Evolutionary conservation across 2,329 filamentous ascomycete genomes (phyloP), one percentile per base, ranked within the genome.

Genomic region (Fusarium chuoi): DNA sequence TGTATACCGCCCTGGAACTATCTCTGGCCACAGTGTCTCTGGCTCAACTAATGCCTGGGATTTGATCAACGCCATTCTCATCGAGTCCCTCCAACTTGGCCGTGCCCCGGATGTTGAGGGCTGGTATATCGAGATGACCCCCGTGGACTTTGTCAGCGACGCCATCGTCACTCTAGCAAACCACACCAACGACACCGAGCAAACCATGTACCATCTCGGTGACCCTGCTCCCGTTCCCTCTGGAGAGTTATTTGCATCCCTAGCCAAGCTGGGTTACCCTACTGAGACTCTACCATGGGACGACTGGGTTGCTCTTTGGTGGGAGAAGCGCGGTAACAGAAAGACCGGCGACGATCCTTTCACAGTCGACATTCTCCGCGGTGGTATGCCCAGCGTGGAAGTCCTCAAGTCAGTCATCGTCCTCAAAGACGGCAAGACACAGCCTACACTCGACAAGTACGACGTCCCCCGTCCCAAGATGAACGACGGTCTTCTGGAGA

Each of bases 111-210:
- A 93, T 60, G 90, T 95, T 8, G 87, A 92, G 56, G 90, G 90
- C 46, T 96, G 93, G 93, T 89, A 91, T 56, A 89, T 92, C 3
- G 93, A 96, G 83, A 95, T 95, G 93, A 95, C 93, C 0, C 93
- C 93, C 0, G 93, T 94, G 20, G 93, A 96, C 81, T 95, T 94
- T 77, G 92, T 95, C 66, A 93, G 91, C 82, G 90, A 90, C 71
- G 90, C 92, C 8, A 93, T 96, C 73, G 84, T 93, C 30, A 89
- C 92, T 24, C 87, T 95, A 26, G 88, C 91, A 45, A 90, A 92
- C 74, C 87, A 94, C 66, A 87, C 84, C 1, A 85, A 90, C 44
- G 86, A 91, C 41, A 85, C 87, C 3, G 86, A 90, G 15, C 91
- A 93, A 77, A 86, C 87, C 0, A 83, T 95, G 13, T 94, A 93